A percentile compares a stretch with the other conserved stretches of the same genome.
Conservation (phyloP, 345 rosid species). For the Pseudoturritis turrita region DNA sequence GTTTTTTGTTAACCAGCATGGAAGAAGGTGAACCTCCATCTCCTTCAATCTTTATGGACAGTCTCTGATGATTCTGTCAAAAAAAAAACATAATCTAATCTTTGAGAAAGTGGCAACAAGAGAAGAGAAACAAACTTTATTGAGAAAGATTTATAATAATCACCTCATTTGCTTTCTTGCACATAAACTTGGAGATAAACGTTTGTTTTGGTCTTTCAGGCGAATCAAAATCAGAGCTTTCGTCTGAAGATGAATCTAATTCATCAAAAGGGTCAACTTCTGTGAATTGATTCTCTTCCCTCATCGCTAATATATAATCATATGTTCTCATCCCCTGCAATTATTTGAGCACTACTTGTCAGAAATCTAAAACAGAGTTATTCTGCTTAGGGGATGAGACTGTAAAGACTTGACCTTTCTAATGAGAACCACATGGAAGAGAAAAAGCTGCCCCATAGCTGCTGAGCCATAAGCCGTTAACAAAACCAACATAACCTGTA, state of each 20-base stretch:
- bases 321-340: slow-evolving; percentile 93
- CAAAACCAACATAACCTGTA: slow-evolving; percentile 65
- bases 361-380: not conserved
- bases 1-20: slow-evolving; percentile 49
- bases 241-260: slow-evolving; percentile 76
- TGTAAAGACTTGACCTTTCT: slow-evolving; percentile 59
- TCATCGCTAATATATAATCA: slow-evolving; percentile 92
- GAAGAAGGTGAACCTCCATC: slow-evolving; percentile 48
- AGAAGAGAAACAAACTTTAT: not conserved
- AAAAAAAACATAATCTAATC: not conserved
- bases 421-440: slow-evolving; percentile 91
- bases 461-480: slow-evolving; percentile 85
- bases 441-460: slow-evolving; percentile 94
- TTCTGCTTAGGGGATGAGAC: not conserved
- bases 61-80: slow-evolving; percentile 46
- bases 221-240: slow-evolving; percentile 69
- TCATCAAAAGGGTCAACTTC: slow-evolving; percentile 70
- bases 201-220: slow-evolving; percentile 54
- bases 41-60: slow-evolving; percentile 72
- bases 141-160: not conserved
- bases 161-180: slow-evolving; percentile 65
- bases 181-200: slow-evolving; percentile 56
- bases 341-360: slow-evolving; percentile 3
- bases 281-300: slow-evolving; percentile 66
- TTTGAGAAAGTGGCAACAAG: slow-evolving; percentile 1